Percentiles rank a stretch among this genome's conserved stretches.
Conservation (phyloP, 495 filamentous ascomycete species). For the Hypoxylon crocopeplum region DNA sequence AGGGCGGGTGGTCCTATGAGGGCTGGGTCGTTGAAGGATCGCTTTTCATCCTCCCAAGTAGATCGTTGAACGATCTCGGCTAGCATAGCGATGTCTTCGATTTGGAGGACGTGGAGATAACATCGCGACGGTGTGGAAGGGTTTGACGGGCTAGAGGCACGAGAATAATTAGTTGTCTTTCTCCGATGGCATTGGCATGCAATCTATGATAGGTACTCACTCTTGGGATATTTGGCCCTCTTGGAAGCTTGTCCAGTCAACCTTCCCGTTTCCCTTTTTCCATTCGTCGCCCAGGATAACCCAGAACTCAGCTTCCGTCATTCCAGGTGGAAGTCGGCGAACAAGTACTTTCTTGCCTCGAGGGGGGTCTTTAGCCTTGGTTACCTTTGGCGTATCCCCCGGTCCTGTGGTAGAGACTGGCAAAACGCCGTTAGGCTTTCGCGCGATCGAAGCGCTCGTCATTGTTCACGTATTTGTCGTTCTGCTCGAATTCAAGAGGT, state of each 20-base stretch:
- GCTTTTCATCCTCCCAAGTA: constrained; percentile 76
- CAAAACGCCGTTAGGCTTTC: constrained; percentile 54
- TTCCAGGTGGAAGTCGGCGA: constrained; percentile 81
- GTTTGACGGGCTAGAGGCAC: constrained; percentile 68
- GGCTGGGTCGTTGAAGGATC: constrained; percentile 68
- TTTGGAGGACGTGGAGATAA: constrained; percentile 75
- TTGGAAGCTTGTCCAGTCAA: constrained; percentile 81
- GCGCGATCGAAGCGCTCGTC: constrained; percentile 3
- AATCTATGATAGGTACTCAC: constrained; percentile 55
- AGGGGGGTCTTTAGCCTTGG: constrained; percentile 61
- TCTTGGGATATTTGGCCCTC: constrained; percentile 88
- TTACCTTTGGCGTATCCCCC: constrained; percentile 59
- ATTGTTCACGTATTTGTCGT: neutral
- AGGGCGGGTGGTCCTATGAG: constrained; percentile 76
- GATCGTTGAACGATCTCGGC: constrained; percentile 69
- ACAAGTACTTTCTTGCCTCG: constrained; percentile 84
- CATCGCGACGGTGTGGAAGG: constrained; percentile 77
- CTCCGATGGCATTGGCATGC: neutral
- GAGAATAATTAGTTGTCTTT: constrained; percentile 19
- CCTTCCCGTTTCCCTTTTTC: constrained; percentile 76
- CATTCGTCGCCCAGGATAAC: constrained; percentile 79
- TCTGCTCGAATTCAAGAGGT: neutral
- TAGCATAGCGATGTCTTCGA: constrained; percentile 64
- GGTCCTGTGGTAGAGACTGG: constrained; percentile 59
- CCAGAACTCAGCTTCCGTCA: constrained; percentile 83